Evolutionary conservation across 2,329 filamentous ascomycete genomes (phyloP).

Genomic region (Trichophyton simii): DNA sequence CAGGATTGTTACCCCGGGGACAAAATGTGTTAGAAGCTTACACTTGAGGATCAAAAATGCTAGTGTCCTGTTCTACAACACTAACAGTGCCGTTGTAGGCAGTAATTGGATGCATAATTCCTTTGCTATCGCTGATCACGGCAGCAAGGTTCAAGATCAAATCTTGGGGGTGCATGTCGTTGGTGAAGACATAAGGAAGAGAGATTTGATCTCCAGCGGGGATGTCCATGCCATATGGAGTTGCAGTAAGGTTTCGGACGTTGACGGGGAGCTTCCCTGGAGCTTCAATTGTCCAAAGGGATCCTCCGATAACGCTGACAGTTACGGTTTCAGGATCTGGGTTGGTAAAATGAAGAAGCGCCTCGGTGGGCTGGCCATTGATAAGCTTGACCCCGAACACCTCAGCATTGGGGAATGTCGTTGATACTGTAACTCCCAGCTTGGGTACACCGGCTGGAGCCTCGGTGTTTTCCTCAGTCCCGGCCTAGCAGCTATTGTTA

Average conservation of each 20-base stretch:
- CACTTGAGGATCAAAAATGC: conserved; percentile 92
- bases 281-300: conserved; percentile 50
- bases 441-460: conserved; percentile 51
- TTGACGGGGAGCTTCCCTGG: conserved; percentile 46
- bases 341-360: conserved; percentile 73
- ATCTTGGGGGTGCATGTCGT: conserved; percentile 88
- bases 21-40: conserved; percentile 37
- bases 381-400: conserved; percentile 92
- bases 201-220: conserved; percentile 63
- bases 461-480: conserved; percentile 52
- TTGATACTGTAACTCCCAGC: conserved; percentile 43
- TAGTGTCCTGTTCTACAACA: conserved; percentile 81
- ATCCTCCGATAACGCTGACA: conserved; percentile 64
- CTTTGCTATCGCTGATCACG: conserved; percentile 55
- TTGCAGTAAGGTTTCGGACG: conserved; percentile 72
- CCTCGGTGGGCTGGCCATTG: conserved; percentile 77
- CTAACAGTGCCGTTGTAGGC: conserved; percentile 72
- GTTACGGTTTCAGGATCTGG: conserved; percentile 63
- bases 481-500: conserved; percentile 19
- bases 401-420: conserved; percentile 54
- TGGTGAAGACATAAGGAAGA: conserved; percentile 71
- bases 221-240: conserved; percentile 61
- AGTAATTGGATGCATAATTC: conserved; percentile 60
- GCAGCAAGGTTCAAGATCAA: conserved; percentile 65
- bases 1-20: neutral